Percentiles rank a stretch among this genome's conserved stretches.
These are phyloP conservation scores for Ophiostoma piceae DNA, from an alignment of 2,329 filamentous ascomycete species.

Conservation along the genomic window DNA sequence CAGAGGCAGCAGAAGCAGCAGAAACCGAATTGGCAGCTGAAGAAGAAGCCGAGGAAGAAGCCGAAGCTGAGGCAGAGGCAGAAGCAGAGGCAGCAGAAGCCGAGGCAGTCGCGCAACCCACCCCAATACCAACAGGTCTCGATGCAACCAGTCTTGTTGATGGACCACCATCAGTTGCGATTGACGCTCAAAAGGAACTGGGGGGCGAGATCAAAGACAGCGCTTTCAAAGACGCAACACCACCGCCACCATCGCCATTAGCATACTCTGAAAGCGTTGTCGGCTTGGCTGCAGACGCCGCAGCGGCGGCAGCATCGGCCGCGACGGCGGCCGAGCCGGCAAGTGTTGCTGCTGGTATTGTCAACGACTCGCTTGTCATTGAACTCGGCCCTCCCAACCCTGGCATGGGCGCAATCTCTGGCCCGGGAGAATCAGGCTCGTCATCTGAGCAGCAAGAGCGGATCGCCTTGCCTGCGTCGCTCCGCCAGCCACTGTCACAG, in stretches of 20 bases:
- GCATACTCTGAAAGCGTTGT: background rate
- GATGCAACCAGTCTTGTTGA: background rate
- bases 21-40: background rate
- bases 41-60: background rate
- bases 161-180: background rate
- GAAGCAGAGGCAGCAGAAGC: background rate
- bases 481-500: conserved; percentile 31
- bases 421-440: background rate
- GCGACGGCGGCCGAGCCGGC: conserved; percentile 16
- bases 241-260: background rate
- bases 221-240: background rate
- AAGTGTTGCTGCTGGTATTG: background rate
- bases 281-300: conserved; percentile 15
- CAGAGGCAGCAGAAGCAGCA: background rate
- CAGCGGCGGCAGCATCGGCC: conserved; percentile 6
- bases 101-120: background rate
- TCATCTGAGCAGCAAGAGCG: background rate
- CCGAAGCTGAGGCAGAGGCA: background rate
- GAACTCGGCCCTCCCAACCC: conserved; percentile 27
- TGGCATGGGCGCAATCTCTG: conserved; percentile 19
- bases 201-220: background rate
- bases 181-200: conserved; percentile 7
- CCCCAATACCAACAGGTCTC: background rate
- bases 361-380: conserved; percentile 21
- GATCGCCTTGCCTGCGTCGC: background rate